phyloP scores from a whole-genome alignment of 2,329 filamentous ascomycete genomes.

The Ophiostoma ulmi region DNA sequence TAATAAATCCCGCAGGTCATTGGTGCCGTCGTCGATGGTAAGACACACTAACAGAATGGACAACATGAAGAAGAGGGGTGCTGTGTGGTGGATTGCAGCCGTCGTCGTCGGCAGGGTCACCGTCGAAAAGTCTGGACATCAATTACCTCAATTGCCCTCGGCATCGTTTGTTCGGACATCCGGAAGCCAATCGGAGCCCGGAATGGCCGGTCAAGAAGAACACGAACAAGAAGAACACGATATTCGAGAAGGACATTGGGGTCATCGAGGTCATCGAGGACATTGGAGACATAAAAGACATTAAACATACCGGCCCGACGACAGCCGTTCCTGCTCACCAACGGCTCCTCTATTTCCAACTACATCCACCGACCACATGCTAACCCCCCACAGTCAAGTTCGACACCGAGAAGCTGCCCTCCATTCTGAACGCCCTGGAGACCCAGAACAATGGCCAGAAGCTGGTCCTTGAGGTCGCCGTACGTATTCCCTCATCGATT shows the following conservation, averaged over 20 bases:
- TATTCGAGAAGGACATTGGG: no score
- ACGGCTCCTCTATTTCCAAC: background rate
- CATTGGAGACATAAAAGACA: background rate
- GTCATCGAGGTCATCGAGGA: background rate
- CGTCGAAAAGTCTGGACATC: conserved; percentile 1
- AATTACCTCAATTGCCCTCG: conserved; percentile 3
- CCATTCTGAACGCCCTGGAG: conserved; percentile 95
- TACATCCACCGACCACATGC: conserved; percentile 23
- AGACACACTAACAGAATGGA: conserved; percentile 34
- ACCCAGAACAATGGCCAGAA: conserved; percentile 89
- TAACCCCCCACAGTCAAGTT: conserved; percentile 72
- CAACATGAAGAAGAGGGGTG: conserved; percentile 29
- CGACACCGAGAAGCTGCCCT: conserved; percentile 83
- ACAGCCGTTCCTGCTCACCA: conserved; percentile 20
- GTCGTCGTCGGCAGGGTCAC: background rate
- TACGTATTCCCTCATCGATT: conserved; percentile 46
- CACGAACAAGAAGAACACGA: background rate
- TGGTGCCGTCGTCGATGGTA: conserved; percentile 98
- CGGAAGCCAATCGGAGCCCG: conserved; percentile 7
- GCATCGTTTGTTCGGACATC: background rate
- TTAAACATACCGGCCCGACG: background rate
- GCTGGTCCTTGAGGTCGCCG: conserved; percentile 92
- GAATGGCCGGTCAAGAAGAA: background rate
- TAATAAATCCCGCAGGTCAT: conserved; percentile 66
- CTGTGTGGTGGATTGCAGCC: background rate